Evolutionary conservation across 805 yeast species (phyloP), one percentile per base, ranked within the genome.

Genomic region (Candida oleophila): DNA sequence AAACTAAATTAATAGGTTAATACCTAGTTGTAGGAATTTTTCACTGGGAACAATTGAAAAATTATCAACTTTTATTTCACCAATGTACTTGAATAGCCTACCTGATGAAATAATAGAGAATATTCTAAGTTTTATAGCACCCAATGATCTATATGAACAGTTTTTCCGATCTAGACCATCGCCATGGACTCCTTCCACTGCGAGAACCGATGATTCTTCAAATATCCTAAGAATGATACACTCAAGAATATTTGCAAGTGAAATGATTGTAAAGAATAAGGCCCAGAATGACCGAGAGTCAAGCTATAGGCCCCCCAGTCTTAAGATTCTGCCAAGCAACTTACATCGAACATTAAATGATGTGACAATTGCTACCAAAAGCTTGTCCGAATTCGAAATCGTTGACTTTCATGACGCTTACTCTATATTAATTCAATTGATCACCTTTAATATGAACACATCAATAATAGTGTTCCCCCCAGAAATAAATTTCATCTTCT

Each of bases 331-430:
- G 21, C 16, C 19, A 8, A 20, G 39, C 14, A 7, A 3, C 14
- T 25, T 25, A 25, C 30, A 25, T 25, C 30, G 30, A 7, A 14
- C 5, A 9, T 15, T 12, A 7, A 20, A 4, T 11, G 21, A 12
- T 22, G 18, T 7, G 3, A 36, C 3, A 5, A 14, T 11, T 36
- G 39, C 39, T 4, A 20, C 5, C 9, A 16, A 12, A 12, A 36
- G 12, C 14, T 12, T 20, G 8, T 9, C 39, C 7, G 18, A 20
- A 7, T 41, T 47, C 14, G 45, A 43, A 32, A 11, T 49, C 14
- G 15, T 18, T 3, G 44, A 46, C 22, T 52, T 43, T 19, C 42
- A 49, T 3, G 22, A 37, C 7, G 57, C 52, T 3, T 49, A 44
- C 42, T 14, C 33, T 14, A 22, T 50, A 16, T 11, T 54, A 28